phyloP scores from a whole-genome alignment of 139 green algal species.

The Micromonas pusilla region DNA sequence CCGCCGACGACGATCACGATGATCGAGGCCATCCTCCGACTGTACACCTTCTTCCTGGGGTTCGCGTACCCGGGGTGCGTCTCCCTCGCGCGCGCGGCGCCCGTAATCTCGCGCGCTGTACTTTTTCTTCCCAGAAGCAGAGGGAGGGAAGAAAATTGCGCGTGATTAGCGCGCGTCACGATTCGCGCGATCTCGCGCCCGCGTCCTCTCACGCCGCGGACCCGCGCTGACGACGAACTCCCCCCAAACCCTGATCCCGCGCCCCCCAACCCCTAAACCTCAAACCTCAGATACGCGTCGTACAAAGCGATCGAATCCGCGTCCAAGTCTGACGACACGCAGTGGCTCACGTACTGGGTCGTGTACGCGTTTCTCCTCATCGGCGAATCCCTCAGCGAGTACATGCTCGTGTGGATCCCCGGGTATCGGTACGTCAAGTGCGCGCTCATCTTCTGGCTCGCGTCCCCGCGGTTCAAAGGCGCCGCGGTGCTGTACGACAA shows the following conservation, averaged over 20 bases:
- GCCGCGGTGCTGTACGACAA: constrained; percentile 13
- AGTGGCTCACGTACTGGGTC: constrained; percentile 39
- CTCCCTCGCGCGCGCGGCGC: too few relatives aligned
- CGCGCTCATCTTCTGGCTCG: neutral
- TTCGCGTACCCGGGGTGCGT: neutral
- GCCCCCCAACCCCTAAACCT: neutral
- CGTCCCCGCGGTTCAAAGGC: constrained; percentile 16
- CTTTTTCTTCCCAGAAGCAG: too few relatives aligned
- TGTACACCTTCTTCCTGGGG: neutral
- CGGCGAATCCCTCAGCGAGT: constrained; percentile 6
- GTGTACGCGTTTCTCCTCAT: constrained; percentile 26
- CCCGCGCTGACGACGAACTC: neutral
- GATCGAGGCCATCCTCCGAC: neutral
- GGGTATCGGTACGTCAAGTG: constrained; percentile 3
- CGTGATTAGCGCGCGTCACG: too few relatives aligned
- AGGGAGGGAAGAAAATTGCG: too few relatives aligned
- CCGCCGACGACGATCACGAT: neutral
- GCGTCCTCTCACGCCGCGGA: neutral
- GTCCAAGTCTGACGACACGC: constrained; percentile 12
- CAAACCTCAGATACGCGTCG: constrained; percentile 14
- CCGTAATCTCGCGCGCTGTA: neutral
- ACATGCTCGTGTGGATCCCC: neutral
- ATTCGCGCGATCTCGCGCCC: too few relatives aligned
- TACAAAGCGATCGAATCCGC: constrained; percentile 32
- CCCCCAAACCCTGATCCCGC: neutral